These are phyloP conservation scores for Gryganskiella cystojenkinii DNA, from an alignment of 192 early-diverging fungal species.

Conservation along the genomic window DNA sequence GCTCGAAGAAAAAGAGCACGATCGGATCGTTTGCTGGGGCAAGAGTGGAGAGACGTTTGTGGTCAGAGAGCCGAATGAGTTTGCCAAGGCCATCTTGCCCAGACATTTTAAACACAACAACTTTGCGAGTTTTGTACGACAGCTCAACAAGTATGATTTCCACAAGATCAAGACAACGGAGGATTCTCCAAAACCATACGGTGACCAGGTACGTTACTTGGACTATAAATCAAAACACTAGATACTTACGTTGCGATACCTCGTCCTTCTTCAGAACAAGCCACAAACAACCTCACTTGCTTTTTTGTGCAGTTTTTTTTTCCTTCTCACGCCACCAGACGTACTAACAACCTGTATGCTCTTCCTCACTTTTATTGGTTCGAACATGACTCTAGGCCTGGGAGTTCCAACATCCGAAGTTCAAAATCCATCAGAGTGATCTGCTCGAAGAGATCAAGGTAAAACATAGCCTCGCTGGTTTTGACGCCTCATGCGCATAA, in stretches of 20 bases:
- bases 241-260: too few species aligned
- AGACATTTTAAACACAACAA: conserved; percentile 70
- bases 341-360: not conserved
- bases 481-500: not conserved
- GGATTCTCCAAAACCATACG: conserved; percentile 41
- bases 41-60: conserved; percentile 72
- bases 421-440: conserved; percentile 63
- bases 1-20: conserved; percentile 73
- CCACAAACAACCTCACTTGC: not conserved
- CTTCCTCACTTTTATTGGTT: not conserved
- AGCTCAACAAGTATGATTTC: conserved; percentile 76
- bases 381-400: conserved; percentile 53
- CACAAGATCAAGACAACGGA: conserved; percentile 67
- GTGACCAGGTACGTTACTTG: conserved; percentile 47
- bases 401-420: conserved; percentile 77
- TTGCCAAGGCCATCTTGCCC: conserved; percentile 62
- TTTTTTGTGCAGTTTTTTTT: not conserved
- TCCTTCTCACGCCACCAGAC: not conserved
- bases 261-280: too few species aligned
- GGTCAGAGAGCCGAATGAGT: conserved; percentile 73
- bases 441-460: conserved; percentile 66
- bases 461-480: not conserved
- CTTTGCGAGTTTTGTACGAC: conserved; percentile 63
- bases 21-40: conserved; percentile 73
- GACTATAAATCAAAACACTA: too few species aligned